phyloP scores from a whole-genome alignment of 805 yeast species.

The Metschnikowia reukaufii region DNA sequence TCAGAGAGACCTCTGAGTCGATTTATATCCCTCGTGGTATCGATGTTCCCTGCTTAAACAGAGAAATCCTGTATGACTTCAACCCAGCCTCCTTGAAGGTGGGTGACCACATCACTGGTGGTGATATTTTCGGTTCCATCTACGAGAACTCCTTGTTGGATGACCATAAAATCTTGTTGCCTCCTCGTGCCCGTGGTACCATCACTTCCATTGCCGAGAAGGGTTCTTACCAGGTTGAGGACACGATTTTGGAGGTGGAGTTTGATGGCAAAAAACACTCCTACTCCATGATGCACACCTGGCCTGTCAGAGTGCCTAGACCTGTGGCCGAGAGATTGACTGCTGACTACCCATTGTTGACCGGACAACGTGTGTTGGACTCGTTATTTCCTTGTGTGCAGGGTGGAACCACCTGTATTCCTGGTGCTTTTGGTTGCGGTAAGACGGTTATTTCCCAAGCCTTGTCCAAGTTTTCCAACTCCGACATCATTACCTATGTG shows the following conservation, averaged over 20 bases:
- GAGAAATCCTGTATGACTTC: slow-evolving; percentile 81
- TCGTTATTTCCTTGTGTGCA: slow-evolving; percentile 98
- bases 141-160: slow-evolving; percentile 90
- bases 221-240: slow-evolving; percentile 91
- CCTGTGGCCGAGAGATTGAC: slow-evolving; percentile 93
- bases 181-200: slow-evolving; percentile 99
- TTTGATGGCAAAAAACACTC: slow-evolving; percentile 80
- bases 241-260: slow-evolving; percentile 88
- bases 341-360: slow-evolving; percentile 92
- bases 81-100: slow-evolving; percentile 75
- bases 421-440: slow-evolving; percentile 99
- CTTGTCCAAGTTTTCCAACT: slow-evolving; percentile 93
- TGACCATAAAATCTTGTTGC: slow-evolving; percentile 91
- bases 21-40: slow-evolving; percentile 99
- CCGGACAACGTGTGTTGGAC: slow-evolving; percentile 99
- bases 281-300: slow-evolving; percentile 94
- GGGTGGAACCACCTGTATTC: slow-evolving; percentile 99
- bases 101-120: slow-evolving; percentile 98
- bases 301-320: slow-evolving; percentile 99
- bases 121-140: slow-evolving; percentile 93
- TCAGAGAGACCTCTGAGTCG: slow-evolving; percentile 81
- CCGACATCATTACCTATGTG: slow-evolving; percentile 93
- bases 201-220: slow-evolving; percentile 83
- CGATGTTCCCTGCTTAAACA: slow-evolving; percentile 91
- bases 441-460: slow-evolving; percentile 98